phyloP scores from a whole-genome alignment of 495 filamentous ascomycete species.

The Rhypophila decipiens region DNA sequence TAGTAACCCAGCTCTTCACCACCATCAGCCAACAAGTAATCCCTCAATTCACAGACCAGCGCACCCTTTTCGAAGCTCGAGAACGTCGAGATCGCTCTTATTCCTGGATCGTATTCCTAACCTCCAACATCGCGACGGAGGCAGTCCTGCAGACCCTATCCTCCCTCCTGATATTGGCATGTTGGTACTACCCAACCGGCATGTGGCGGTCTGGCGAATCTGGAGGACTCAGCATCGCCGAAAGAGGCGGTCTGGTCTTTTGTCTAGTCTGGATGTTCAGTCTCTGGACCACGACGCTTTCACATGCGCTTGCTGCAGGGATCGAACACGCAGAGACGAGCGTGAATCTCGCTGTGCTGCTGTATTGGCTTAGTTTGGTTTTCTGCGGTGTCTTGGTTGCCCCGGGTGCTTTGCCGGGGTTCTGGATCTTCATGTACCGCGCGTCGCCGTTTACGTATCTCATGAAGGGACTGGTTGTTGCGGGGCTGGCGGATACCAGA shows the following conservation, averaged over 20 bases:
- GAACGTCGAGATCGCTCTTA: conserved; percentile 66
- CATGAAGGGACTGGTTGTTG: conserved; percentile 31
- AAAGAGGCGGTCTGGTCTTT: conserved; percentile 32
- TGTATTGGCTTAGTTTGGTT: conserved; percentile 20
- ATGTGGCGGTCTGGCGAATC: conserved; percentile 50
- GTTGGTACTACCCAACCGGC: conserved; percentile 58
- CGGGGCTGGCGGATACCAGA: not conserved
- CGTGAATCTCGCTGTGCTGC: conserved; percentile 48
- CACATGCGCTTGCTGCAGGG: conserved; percentile 42
- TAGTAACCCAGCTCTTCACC: conserved; percentile 43
- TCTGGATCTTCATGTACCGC: conserved; percentile 72
- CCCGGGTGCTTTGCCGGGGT: conserved; percentile 50
- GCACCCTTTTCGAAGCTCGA: conserved; percentile 62
- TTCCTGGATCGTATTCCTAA: conserved; percentile 65
- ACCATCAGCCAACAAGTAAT: conserved; percentile 62
- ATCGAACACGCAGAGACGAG: conserved; percentile 50
- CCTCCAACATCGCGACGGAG: conserved; percentile 63
- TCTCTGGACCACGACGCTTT: conserved; percentile 50
- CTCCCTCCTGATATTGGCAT: conserved; percentile 50
- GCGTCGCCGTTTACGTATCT: conserved; percentile 61
- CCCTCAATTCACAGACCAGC: conserved; percentile 58
- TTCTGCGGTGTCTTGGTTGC: conserved; percentile 27
- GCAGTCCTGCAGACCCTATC: conserved; percentile 61
- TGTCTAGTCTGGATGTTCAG: conserved; percentile 34
- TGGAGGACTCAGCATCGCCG: conserved; percentile 31